Percentiles rank a stretch among this genome's conserved stretches.
These are phyloP conservation scores for Pyrus communis DNA, from an alignment of 306 rosid genomes.

Conservation along the genomic window DNA sequence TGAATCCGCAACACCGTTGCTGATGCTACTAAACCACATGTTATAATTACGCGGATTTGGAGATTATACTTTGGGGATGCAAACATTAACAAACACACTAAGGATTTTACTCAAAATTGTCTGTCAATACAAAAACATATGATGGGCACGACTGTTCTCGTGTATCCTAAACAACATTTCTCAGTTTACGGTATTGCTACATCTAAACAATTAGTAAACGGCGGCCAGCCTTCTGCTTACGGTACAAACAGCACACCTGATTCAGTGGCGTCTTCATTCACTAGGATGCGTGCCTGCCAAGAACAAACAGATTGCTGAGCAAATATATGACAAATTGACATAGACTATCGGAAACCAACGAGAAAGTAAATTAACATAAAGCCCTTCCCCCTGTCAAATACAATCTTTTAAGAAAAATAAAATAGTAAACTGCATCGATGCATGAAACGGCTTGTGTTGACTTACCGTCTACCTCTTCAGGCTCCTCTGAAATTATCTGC, in stretches of 20 bases:
- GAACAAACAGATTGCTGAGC: background rate
- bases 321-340: background rate
- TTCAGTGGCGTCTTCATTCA: background rate
- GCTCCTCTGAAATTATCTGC: constrained; percentile 41
- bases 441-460: constrained; percentile 1
- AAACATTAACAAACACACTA: background rate
- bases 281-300: constrained; percentile 12
- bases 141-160: background rate
- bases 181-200: background rate
- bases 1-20: too few species aligned
- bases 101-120: background rate
- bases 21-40: fast-evolving
- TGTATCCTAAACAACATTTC: background rate
- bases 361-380: background rate
- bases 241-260: background rate
- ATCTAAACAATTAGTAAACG: background rate
- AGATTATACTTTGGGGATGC: too few species aligned
- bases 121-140: background rate
- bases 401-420: background rate
- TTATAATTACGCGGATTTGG: too few species aligned
- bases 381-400: too few species aligned
- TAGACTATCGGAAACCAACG: background rate
- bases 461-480: constrained; percentile 34
- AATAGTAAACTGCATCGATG: background rate
- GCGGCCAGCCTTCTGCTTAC: background rate